A percentile compares a stretch with the other conserved stretches of the same genome.
Evolutionary conservation across 129 eudicot species (phyloP).

Genomic region (Logfia minima): DNA sequence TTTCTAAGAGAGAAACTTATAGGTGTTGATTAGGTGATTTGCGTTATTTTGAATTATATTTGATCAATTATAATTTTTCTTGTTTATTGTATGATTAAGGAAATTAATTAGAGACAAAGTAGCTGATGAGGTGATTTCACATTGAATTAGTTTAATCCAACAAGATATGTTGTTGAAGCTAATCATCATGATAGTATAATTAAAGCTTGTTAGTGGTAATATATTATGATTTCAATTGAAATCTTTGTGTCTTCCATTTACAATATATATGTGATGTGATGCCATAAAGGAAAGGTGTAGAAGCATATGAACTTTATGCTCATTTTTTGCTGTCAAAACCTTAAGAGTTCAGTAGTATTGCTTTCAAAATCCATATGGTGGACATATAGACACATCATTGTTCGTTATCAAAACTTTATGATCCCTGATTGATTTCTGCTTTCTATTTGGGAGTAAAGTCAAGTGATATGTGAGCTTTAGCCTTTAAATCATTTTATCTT

Average conservation of each 20-base stretch:
- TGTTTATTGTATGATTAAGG: too few species aligned
- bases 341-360: not conserved
- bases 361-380: not conserved
- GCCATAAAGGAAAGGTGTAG: not conserved
- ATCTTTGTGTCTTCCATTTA: constrained; percentile 16
- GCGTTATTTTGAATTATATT: too few species aligned
- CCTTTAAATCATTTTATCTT: not conserved
- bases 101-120: not conserved
- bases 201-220: not conserved
- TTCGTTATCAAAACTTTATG: not conserved
- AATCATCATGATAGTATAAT: not conserved
- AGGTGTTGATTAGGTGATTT: not conserved
- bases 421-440: not conserved
- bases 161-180: not conserved
- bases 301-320: not conserved
- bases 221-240: not conserved
- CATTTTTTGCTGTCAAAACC: not conserved
- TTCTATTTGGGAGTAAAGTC: not conserved
- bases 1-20: not conserved
- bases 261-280: not conserved
- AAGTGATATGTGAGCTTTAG: not conserved
- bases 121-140: constrained; percentile 7
- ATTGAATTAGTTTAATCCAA: not conserved
- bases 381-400: not conserved
- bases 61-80: too few species aligned